Percentiles rank a stretch among this genome's conserved stretches.
phyloP scores from a whole-genome alignment of 805 yeast species.

The Candida endomychidarum region DNA sequence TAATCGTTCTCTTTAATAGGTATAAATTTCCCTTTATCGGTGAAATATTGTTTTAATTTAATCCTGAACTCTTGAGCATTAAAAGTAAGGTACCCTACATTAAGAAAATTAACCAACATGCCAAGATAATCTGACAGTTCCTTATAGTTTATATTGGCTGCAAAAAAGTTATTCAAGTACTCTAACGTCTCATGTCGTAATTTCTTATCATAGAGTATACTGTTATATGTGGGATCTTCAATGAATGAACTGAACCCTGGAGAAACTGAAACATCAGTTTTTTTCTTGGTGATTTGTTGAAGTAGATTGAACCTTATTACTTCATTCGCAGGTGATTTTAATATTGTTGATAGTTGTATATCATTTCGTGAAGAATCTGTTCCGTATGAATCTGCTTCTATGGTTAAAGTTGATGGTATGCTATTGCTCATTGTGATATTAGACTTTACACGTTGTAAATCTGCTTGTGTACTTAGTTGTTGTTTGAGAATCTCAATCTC shows the following conservation, averaged over 20 bases:
- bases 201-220: neutral
- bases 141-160: slow-evolving; percentile 1
- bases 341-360: slow-evolving; percentile 17
- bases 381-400: neutral
- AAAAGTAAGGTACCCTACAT: slow-evolving; percentile 26
- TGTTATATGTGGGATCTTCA: slow-evolving; percentile 19
- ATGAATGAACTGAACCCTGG: slow-evolving; percentile 24
- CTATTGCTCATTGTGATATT: too few relatives aligned
- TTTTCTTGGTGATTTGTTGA: slow-evolving; percentile 15
- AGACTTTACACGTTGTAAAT: neutral
- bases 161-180: neutral
- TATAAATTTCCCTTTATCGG: slow-evolving; percentile 10
- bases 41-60: slow-evolving; percentile 16
- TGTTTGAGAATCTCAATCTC: slow-evolving; percentile 12
- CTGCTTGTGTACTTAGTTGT: neutral
- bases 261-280: slow-evolving; percentile 18
- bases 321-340: slow-evolving; percentile 28
- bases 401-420: neutral
- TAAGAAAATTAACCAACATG: slow-evolving; percentile 21
- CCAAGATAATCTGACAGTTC: slow-evolving; percentile 10
- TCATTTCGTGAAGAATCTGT: neutral
- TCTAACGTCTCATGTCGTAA: neutral
- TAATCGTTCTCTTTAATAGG: slow-evolving; percentile 12
- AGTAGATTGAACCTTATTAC: slow-evolving; percentile 25
- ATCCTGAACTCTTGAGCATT: slow-evolving; percentile 20